Percentiles rank a stretch among this genome's conserved stretches.
Conservation (phyloP, 2,329 filamentous ascomycete genomes). For the Tolypocladium capitatum region DNA sequence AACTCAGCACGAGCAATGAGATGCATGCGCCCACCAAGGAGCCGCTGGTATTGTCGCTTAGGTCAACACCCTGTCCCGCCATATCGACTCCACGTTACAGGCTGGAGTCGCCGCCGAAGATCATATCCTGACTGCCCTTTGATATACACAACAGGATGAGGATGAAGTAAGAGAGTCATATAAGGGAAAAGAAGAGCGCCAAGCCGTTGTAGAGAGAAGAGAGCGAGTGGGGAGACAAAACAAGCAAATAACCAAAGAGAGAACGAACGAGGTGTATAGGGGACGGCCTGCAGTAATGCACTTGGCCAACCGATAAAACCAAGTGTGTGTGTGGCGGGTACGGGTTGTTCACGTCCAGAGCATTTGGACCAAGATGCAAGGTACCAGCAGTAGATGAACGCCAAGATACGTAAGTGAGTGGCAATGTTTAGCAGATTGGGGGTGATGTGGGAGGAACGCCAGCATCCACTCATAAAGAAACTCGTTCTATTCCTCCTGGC, state of each 20-base stretch:
- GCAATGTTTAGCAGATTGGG: background rate
- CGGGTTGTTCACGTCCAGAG: background rate
- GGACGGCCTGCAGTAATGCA: background rate
- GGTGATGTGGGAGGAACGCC: background rate
- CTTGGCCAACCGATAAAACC: background rate
- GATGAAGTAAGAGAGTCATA: background rate
- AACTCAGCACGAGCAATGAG: conserved; percentile 25
- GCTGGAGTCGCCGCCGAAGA: background rate
- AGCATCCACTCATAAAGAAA: background rate
- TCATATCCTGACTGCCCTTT: background rate
- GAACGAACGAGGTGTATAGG: background rate
- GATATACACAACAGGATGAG: background rate
- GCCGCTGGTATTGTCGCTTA: conserved; percentile 24
- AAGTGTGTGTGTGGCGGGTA: background rate
- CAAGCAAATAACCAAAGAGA: background rate
- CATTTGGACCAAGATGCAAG: background rate
- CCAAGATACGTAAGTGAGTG: background rate
- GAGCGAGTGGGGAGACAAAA: background rate
- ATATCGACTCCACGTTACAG: conserved; percentile 11
- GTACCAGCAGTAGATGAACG: background rate
- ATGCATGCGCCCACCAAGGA: conserved; percentile 22
- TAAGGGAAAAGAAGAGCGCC: too few relatives aligned
- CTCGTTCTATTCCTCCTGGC: background rate
- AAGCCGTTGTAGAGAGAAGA: background rate
- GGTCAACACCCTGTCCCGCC: conserved; percentile 18